Conservation (phyloP, 192 early-diverging fungal genomes). For the Podila verticillata region DNA sequence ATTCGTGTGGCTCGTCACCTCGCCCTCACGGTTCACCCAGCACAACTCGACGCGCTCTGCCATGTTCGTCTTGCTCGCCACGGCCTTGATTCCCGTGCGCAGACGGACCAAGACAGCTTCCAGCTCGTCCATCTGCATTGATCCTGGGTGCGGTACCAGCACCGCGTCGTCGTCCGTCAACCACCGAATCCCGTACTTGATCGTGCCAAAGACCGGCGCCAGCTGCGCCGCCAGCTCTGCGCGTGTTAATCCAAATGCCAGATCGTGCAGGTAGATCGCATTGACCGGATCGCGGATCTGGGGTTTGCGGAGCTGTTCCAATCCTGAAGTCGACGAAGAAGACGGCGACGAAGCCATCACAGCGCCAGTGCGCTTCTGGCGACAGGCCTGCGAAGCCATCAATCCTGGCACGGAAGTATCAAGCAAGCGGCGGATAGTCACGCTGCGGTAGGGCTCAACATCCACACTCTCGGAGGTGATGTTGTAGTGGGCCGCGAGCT, state of each 20-base stretch:
- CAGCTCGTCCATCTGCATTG: constrained; percentile 60
- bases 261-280: constrained; percentile 61
- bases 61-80: constrained; percentile 38
- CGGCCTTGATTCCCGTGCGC: constrained; percentile 49
- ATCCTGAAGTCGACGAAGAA: constrained; percentile 10
- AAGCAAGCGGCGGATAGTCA: constrained; percentile 64
- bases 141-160: constrained; percentile 52
- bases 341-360: not conserved
- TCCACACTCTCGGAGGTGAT: constrained; percentile 82
- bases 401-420: constrained; percentile 40
- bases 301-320: constrained; percentile 51
- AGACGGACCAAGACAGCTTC: constrained; percentile 57
- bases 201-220: constrained; percentile 57
- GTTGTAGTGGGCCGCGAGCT: constrained; percentile 78
- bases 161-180: constrained; percentile 61
- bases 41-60: constrained; percentile 58
- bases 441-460: constrained; percentile 76
- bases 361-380: constrained; percentile 38
- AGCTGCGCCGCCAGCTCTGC: constrained; percentile 58
- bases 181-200: constrained; percentile 59
- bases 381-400: constrained; percentile 49
- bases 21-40: constrained; percentile 64
- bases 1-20: constrained; percentile 56
- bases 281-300: constrained; percentile 65
- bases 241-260: constrained; percentile 61